A percentile compares a stretch with the other conserved stretches of the same genome.
Evolutionary conservation across 208 protist species (phyloP).

Genomic region (Trichomonas tenax): DNA sequence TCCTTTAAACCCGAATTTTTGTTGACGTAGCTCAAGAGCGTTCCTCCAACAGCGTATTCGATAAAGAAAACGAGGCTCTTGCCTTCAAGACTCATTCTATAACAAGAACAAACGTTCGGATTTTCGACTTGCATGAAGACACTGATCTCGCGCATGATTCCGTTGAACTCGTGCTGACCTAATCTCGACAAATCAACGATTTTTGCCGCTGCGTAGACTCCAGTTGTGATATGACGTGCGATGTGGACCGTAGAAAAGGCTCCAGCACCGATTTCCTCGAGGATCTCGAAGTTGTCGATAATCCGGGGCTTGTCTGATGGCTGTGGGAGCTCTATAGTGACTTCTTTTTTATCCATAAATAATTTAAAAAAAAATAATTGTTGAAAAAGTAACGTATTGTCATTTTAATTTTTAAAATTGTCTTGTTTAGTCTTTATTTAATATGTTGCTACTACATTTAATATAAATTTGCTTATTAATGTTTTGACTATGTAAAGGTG

Average conservation of each 20-base stretch:
- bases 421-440: too few relatives aligned
- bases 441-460: too few relatives aligned
- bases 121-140: not conserved
- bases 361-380: too few relatives aligned
- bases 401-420: too few relatives aligned
- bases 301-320: not conserved
- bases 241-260: not conserved
- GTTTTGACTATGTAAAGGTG: too few relatives aligned
- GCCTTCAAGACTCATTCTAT: not conserved
- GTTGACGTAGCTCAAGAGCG: not conserved
- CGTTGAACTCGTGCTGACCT: not conserved
- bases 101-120: not conserved
- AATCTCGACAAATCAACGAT: not conserved
- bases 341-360: too few relatives aligned
- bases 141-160: not conserved
- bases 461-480: too few relatives aligned
- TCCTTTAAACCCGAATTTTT: not conserved
- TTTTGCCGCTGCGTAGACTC: not conserved
- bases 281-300: not conserved
- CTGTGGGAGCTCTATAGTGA: too few relatives aligned
- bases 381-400: too few relatives aligned
- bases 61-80: not conserved
- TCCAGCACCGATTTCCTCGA: not conserved
- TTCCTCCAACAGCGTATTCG: not conserved
- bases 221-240: not conserved